Percentiles rank a stretch among this genome's conserved stretches.
phyloP scores from a whole-genome alignment of 306 rosid species.

The Dryas drummondii region DNA sequence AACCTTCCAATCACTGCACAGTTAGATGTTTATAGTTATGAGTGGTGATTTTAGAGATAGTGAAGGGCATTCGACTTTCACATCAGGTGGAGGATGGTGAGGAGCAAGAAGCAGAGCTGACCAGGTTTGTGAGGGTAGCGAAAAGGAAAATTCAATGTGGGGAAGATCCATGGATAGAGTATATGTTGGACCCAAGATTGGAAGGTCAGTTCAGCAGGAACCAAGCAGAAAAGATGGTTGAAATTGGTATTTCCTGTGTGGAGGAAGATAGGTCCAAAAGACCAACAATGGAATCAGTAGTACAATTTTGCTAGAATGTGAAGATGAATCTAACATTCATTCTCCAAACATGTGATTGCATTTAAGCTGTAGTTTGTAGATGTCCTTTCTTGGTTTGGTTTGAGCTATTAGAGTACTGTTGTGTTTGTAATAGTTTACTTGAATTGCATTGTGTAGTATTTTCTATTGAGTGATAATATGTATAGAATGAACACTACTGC shows the following conservation, averaged over 20 bases:
- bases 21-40: slow-evolving; percentile 55
- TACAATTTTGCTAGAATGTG: neutral
- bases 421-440: no score
- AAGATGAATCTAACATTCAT: neutral
- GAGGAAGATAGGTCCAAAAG: neutral
- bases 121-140: neutral
- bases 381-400: no score
- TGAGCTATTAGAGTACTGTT: no score
- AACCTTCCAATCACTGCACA: slow-evolving; percentile 45
- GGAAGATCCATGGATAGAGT: neutral
- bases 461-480: no score
- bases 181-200: neutral
- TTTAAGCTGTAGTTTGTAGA: no score
- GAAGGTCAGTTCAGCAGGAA: neutral
- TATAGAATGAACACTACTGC: no score
- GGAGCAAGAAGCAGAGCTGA: neutral
- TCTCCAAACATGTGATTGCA: no score
- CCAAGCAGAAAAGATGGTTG: neutral
- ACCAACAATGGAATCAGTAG: neutral
- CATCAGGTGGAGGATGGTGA: neutral
- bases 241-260: neutral
- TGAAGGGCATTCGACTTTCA: slow-evolving; percentile 6
- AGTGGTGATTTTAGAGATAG: slow-evolving; percentile 44
- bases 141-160: neutral
- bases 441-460: no score